Evolutionary conservation across 371 early-diverging fungal genomes (phyloP), one percentile per base, ranked within the genome.

Genomic region (Nematocida parisii): DNA sequence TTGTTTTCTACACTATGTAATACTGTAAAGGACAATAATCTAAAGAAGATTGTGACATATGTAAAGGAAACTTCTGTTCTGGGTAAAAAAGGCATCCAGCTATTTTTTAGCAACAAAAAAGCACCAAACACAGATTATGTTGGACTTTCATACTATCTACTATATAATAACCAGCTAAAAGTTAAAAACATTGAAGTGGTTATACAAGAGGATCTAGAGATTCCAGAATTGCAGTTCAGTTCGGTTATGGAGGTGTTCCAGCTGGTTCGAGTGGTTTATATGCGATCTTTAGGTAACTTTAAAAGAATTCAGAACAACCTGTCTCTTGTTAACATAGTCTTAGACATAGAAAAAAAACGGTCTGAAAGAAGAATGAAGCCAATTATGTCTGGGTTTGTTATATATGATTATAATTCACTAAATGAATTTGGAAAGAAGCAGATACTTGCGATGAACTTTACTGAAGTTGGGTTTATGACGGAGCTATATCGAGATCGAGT

Each of bases 1-100:
- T 57, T 77, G 7, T 70, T 22, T 54, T 27, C 80, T 27, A 39
- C 80, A 18, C 61, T 77, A n/a, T 77, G 80, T 70, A 77, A 77
- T 66, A 56, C 18, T 4, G 42, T 18, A 18, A 47, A 18, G 44
- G 66, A 66, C 62, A 39, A 20, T 24, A 15, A n/a, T 24, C 18
- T 9, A 9, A 71, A 70, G 2, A 39, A 18, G 7, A 57, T 58
- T n/a, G 22, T 77, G n/a, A 47, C 66, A 11, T 77, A 61, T 45
- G 80, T 71, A 3, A 52, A 70, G 39, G 80, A 77, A 70, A 56
- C 58, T 40, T 56, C 27, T 20, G 54, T 77, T 56, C 62, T 77
- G 1, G 80, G 80, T 4, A 66, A 67, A 56, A 77, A 70, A 44
- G 80, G 71, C 0, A 54, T 77, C 6, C 4, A 22, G 13, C 39